Base-by-base conservation (phyloP, 75 land plant species). In the Sequoiadendron giganteum region DNA sequence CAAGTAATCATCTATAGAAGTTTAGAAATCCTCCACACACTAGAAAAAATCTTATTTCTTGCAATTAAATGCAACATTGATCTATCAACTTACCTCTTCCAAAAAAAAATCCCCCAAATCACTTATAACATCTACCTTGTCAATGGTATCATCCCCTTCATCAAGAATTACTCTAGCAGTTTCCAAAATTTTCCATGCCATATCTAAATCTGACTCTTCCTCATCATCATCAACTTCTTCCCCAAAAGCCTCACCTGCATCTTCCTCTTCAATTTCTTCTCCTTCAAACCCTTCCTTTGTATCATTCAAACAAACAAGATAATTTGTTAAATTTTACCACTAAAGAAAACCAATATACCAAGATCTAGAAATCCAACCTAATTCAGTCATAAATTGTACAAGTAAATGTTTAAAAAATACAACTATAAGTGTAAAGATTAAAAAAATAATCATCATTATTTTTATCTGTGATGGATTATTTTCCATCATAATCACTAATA, bases 41-140 rank as follows among this genome's bases (percentile, higher is more conserved):
- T 49, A 34, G 54, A 75, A 77, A 19, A 13, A 19, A 4, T 38
- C 1, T 40, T 30, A 39, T 34, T 36, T 2, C 21, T 30, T 19
- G 19, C 18, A 38, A 21, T 86, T 18, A 28, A 58, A 76, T 2
- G 5, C n/a, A n/a, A n/a, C n/a, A n/a, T n/a, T n/a, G n/a, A n/a
- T n/a, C n/a, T n/a, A n/a, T n/a, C n/a, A n/a, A 79, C 81, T 32
- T 38, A 98, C 99, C 99, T 97, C 96, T 90, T 97, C 99, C 86
- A 97, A 79, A 18, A 95, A 92, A 21, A 96, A 95, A 80, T 98
- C 99, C 25, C 94, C 99, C 88, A 98, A 89, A 9, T 96, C 94
- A 91, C 94, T 91, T 78, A 95, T 92, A 75, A 97, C 49, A 48
- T 83, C 85, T 32, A 49, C 85, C 42, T 83, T 83, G 9, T 83